Conservation (phyloP, 257 asterid species). For the Sherardia arvensis region DNA sequence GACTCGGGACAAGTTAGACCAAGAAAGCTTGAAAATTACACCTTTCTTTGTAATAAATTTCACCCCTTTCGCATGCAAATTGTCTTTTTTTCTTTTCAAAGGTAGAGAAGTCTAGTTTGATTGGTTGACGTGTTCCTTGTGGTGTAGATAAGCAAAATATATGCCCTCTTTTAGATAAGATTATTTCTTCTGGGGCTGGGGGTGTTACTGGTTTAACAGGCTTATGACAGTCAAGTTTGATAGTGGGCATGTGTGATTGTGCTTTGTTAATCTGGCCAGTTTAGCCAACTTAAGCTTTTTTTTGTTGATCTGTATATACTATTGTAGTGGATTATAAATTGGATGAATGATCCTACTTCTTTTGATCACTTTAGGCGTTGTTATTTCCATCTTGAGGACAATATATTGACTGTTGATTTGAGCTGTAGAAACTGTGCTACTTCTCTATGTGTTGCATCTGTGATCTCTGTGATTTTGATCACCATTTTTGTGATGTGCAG, state of each 20-base stretch:
- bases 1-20: not conserved
- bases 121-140: too few relatives aligned
- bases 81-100: not conserved
- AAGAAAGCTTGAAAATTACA: not conserved
- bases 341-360: not conserved
- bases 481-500: conserved; percentile 36
- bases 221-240: not conserved
- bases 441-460: not conserved
- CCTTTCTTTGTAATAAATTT: too few relatives aligned
- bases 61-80: too few relatives aligned
- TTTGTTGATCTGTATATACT: not conserved
- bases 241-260: too few relatives aligned
- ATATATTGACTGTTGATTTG: not conserved
- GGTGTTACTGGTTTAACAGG: not conserved
- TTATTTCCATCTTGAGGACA: too few relatives aligned
- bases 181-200: too few relatives aligned
- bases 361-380: too few relatives aligned
- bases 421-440: not conserved
- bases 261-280: too few relatives aligned
- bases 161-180: not conserved
- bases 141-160: too few relatives aligned
- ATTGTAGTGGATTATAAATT: too few relatives aligned
- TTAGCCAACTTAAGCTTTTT: too few relatives aligned
- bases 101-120: not conserved
- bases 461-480: too few relatives aligned